These are phyloP conservation scores for Penicillium sp. DNA, from an alignment of 2,329 filamentous ascomycete genomes.

Conservation along the genomic window DNA sequence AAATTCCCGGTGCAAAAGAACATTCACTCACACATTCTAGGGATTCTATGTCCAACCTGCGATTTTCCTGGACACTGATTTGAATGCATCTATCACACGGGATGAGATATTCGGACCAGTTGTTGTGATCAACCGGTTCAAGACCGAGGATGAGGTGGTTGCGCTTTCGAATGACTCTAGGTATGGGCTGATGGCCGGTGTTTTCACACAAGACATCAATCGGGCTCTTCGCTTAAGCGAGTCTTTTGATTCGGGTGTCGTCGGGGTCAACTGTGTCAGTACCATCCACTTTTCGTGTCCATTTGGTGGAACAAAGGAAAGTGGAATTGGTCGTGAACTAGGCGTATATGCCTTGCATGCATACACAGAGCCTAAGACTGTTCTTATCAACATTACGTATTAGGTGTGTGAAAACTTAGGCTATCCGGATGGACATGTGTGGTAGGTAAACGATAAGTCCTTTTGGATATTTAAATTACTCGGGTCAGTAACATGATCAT, in stretches of 20 bases:
- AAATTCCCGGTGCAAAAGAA: neutral
- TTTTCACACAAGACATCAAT: conserved; percentile 36
- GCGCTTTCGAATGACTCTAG: conserved; percentile 19
- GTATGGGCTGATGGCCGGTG: conserved; percentile 20
- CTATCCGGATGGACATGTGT: no score
- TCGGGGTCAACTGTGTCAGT: conserved; percentile 28
- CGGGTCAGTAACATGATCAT: no score
- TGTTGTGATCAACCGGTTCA: conserved; percentile 14
- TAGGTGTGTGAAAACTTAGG: no score
- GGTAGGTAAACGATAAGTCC: no score
- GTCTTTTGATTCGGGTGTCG: conserved; percentile 42
- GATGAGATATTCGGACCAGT: conserved; percentile 25
- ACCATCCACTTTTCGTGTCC: conserved; percentile 36
- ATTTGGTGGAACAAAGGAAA: conserved; percentile 80
- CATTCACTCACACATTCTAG: neutral
- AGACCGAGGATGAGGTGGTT: conserved; percentile 22
- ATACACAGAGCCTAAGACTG: conserved; percentile 72
- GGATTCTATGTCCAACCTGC: conserved; percentile 20
- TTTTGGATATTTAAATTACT: no score
- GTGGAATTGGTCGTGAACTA: conserved; percentile 76
- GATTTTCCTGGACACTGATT: conserved; percentile 6
- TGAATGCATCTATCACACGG: neutral
- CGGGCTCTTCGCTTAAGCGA: conserved; percentile 66
- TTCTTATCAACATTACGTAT: conserved; percentile 36
- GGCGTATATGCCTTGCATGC: conserved; percentile 69